Base-by-base conservation (phyloP, 805 yeast genomes). In the Schizosaccharomyces osmophilus region DNA sequence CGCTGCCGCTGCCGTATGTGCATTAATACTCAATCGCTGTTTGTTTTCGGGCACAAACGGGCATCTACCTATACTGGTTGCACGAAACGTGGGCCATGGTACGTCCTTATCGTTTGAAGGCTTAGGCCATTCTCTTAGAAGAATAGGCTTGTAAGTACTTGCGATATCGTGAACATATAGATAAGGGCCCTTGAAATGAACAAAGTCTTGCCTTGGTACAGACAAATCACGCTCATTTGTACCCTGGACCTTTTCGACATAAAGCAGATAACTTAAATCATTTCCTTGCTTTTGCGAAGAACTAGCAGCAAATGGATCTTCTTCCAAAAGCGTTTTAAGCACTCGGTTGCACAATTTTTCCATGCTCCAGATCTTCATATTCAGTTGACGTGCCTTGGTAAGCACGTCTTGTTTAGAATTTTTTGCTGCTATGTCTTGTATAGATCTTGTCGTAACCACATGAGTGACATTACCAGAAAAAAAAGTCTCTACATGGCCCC, bases 191-290 rank as follows among this genome's bases (percentile, higher is more conserved):
- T 82, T 82, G 70, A 93, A 86, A 69, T 85, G 85, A 68, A 83
- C 82, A 67, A 84, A 79, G 69, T 90, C 96, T 66, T 86, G 95
- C 62, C 95, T 76, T 65, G 78, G 82, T 1, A 94, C 93, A 64
- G 77, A 78, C 13, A 94, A 93, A 69, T 89, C 96, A 65, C 95
- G 79, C 70, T 89, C 97, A 45, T 84, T 79, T 0, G 95, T 85
- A 13, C 96, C 97, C 69, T 80, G 82, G 15, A 86, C 72, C 67
- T 86, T 86, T 69, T 93, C 98, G 68, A 87, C 88, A 64, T 82
- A 82, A 66, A 90, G 77, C 64, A 90, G 75, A 59, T 83, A 79
- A 2, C 83, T 78, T 59, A 68, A 62, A 41, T 65, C 64, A 17
- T 45, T 45, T 4, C 51, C 51, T 24, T 45, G 51, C 39, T 61